Evolutionary conservation across 495 filamentous ascomycete species (phyloP).

Genomic region (Penicillium lagena): DNA sequence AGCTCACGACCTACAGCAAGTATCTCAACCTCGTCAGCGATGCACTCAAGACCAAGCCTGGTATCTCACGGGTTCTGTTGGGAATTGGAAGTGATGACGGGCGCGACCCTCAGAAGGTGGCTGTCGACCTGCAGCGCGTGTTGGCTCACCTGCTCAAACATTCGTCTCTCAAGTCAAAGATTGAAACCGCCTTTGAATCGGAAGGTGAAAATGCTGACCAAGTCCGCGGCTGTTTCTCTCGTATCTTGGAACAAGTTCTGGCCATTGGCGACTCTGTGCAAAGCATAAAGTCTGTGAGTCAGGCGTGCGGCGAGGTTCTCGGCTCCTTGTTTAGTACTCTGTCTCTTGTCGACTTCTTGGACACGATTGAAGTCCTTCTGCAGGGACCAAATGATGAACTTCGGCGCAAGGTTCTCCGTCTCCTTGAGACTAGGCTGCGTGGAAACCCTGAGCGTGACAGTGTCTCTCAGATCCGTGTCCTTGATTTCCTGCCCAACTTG

Average conservation of each 20-base stretch:
- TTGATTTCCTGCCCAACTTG: slow-evolving; percentile 73
- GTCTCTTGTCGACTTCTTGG: slow-evolving; percentile 77
- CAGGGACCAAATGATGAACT: slow-evolving; percentile 63
- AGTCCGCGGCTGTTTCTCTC: slow-evolving; percentile 61
- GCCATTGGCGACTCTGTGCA: slow-evolving; percentile 54
- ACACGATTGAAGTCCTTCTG: slow-evolving; percentile 72
- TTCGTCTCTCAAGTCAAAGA: slow-evolving; percentile 36
- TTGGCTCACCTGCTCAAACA: slow-evolving; percentile 39
- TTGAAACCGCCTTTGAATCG: slow-evolving; percentile 30
- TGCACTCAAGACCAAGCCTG: slow-evolving; percentile 61
- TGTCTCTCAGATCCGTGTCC: slow-evolving; percentile 58
- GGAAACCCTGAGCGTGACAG: slow-evolving; percentile 59
- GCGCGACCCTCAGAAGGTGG: slow-evolving; percentile 52
- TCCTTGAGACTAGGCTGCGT: slow-evolving; percentile 68
- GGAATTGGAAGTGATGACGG: slow-evolving; percentile 54
- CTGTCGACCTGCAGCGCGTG: slow-evolving; percentile 53
- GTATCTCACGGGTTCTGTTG: slow-evolving; percentile 62
- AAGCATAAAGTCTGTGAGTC: slow-evolving; percentile 53
- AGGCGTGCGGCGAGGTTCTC: slow-evolving; percentile 61
- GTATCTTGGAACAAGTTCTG: slow-evolving; percentile 62
- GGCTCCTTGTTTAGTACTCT: slow-evolving; percentile 69
- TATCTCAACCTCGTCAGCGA: slow-evolving; percentile 68
- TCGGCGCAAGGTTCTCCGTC: slow-evolving; percentile 70
- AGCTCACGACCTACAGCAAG: slow-evolving; percentile 62
- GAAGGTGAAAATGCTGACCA: slow-evolving; percentile 44